Evolutionary conservation across 2,329 filamentous ascomycete genomes (phyloP).

Genomic region (Graphilbum fragrans): DNA sequence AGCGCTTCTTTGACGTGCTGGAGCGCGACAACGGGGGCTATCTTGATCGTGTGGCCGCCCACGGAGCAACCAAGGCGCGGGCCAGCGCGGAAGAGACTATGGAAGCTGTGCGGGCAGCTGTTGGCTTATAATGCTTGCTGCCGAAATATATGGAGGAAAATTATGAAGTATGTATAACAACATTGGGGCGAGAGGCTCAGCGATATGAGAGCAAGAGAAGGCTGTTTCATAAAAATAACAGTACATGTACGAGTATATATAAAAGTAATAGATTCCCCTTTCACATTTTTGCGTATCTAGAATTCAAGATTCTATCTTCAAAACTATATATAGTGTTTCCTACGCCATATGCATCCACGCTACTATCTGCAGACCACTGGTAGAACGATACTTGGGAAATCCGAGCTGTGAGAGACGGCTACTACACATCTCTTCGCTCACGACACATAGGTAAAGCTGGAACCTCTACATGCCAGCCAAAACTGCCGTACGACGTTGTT

Average conservation of each 20-base stretch:
- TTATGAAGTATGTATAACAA: too few species aligned
- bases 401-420: too few species aligned
- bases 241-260: background rate
- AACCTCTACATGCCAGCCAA: constrained; percentile 55
- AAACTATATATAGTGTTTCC: too few species aligned
- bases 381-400: too few species aligned
- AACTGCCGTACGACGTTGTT: constrained; percentile 60
- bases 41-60: constrained; percentile 38
- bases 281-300: too few species aligned
- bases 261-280: too few species aligned
- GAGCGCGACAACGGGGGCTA: constrained; percentile 16
- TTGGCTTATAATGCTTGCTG: constrained; percentile 27
- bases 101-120: constrained; percentile 34
- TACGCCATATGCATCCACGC: too few species aligned
- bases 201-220: too few species aligned
- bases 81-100: constrained; percentile 48
- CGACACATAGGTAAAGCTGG: constrained; percentile 48
- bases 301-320: too few species aligned
- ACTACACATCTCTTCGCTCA: background rate
- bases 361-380: too few species aligned
- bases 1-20: constrained; percentile 42
- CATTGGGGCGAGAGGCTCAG: too few species aligned
- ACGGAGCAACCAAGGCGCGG: constrained; percentile 50
- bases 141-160: too few species aligned
- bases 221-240: background rate